Percentiles rank a stretch among this genome's conserved stretches.
Evolutionary conservation across 768 basidiomycete species (phyloP).

Genomic region (Collybia sp.): DNA sequence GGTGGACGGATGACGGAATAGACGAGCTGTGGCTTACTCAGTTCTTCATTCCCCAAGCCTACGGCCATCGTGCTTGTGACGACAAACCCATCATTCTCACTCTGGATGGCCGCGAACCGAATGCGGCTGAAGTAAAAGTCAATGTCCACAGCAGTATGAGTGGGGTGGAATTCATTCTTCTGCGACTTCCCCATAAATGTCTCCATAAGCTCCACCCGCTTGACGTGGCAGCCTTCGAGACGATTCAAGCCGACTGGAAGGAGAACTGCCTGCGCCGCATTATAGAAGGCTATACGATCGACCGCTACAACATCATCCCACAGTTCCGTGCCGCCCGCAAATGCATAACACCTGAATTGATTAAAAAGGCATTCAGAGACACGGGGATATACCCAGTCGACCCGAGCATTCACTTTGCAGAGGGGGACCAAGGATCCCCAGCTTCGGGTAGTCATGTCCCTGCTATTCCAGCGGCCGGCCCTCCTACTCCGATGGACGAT

Average conservation of each 20-base stretch:
- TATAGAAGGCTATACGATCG: constrained; percentile 3
- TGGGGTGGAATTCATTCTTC: constrained; percentile 10
- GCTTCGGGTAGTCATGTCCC: no score
- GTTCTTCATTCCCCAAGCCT: constrained; percentile 30
- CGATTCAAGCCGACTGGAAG: constrained; percentile 24
- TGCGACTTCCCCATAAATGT: constrained; percentile 33
- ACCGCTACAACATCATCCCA: constrained; percentile 11
- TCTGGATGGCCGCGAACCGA: constrained; percentile 40
- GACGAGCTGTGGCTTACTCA: constrained; percentile 32
- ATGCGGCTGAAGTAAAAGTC: constrained; percentile 22
- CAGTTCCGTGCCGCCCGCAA: constrained; percentile 2
- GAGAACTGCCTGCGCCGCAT: constrained; percentile 11
- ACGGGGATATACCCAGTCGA: constrained; percentile 19
- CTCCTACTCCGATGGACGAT: no score
- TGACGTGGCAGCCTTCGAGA: constrained; percentile 39
- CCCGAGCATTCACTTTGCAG: constrained; percentile 9
- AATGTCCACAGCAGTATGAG: constrained; percentile 12
- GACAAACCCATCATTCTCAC: constrained; percentile 33
- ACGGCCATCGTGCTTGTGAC: constrained; percentile 9
- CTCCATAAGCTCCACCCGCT: constrained; percentile 41
- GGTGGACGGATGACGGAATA: constrained; percentile 35
- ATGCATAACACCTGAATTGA: constrained; percentile 14
- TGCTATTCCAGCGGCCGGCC: no score
- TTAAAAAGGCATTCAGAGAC: constrained; percentile 13
- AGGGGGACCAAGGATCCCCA: no score